Conservation (phyloP, 257 asterid genomes). For the Cruciata laevipes region DNA sequence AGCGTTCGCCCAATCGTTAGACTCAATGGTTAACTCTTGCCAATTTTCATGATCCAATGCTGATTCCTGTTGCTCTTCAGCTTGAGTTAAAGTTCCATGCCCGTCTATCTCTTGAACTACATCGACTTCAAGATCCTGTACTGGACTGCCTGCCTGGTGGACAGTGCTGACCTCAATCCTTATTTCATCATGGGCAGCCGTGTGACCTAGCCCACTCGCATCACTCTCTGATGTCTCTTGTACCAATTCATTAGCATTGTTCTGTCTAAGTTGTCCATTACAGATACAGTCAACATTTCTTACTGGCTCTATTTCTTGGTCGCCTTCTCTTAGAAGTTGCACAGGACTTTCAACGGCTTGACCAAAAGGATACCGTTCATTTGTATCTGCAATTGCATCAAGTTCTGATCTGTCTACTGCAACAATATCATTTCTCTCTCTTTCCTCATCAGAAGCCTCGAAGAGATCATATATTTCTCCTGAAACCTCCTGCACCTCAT, state of each 20-base stretch:
- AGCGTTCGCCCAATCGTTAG: slow-evolving; percentile 28
- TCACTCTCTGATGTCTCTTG: slow-evolving; percentile 26
- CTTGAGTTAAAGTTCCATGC: slow-evolving; percentile 36
- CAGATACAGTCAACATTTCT: slow-evolving; percentile 18
- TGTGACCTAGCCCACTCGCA: slow-evolving; percentile 9
- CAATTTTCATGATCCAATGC: slow-evolving; percentile 31
- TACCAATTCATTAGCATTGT: slow-evolving; percentile 17
- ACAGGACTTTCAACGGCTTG: slow-evolving; percentile 20
- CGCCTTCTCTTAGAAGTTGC: slow-evolving; percentile 24
- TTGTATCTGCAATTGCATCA: slow-evolving; percentile 18
- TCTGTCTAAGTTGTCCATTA: slow-evolving; percentile 23
- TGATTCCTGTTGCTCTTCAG: slow-evolving; percentile 34
- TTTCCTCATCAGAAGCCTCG: slow-evolving; percentile 30
- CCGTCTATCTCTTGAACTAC: slow-evolving; percentile 29
- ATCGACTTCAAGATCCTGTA: slow-evolving; percentile 21
- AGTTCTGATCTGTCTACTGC: slow-evolving; percentile 14
- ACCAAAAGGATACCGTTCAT: slow-evolving; percentile 12
- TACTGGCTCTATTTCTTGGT: slow-evolving; percentile 20
- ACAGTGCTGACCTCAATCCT: slow-evolving; percentile 24
- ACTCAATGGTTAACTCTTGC: slow-evolving; percentile 26
- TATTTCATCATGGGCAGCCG: slow-evolving; percentile 28
- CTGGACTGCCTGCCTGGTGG: slow-evolving; percentile 15
- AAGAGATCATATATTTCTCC: slow-evolving; percentile 23
- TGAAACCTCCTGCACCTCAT: slow-evolving; percentile 21
- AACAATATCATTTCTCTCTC: slow-evolving; percentile 22